A percentile compares a stretch with the other conserved stretches of the same genome.
These are phyloP conservation scores for Leishmania amazonensis DNA, from an alignment of 208 protist species.

Conservation along the genomic window DNA sequence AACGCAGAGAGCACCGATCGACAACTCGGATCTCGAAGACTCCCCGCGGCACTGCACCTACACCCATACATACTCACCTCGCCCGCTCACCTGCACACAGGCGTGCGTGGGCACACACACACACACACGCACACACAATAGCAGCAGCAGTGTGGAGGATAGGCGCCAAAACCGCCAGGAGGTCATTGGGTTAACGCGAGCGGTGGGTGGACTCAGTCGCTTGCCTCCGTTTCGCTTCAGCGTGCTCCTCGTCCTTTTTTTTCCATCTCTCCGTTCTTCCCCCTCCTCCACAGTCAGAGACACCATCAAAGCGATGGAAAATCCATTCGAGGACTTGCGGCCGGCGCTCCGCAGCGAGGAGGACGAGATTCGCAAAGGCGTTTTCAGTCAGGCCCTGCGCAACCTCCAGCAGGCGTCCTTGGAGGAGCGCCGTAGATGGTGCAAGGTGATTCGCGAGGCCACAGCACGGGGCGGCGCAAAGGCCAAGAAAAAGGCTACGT, in stretches of 20 bases:
- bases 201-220: background rate
- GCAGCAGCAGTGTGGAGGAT: background rate
- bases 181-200: background rate
- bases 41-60: background rate
- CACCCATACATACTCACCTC: background rate
- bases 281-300: background rate
- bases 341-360: slow-evolving; percentile 77
- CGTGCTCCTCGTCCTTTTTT: background rate
- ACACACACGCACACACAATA: background rate
- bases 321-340: slow-evolving; percentile 67
- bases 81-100: background rate
- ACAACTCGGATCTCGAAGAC: background rate
- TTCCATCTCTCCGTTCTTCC: background rate
- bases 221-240: background rate
- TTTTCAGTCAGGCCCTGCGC: slow-evolving; percentile 73
- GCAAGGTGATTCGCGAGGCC: slow-evolving; percentile 58
- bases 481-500: background rate
- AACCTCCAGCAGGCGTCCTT: slow-evolving; percentile 38
- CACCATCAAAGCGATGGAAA: slow-evolving; percentile 24
- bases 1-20: background rate
- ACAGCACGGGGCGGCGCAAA: slow-evolving; percentile 20
- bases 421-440: slow-evolving; percentile 62
- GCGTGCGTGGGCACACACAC: background rate
- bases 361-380: slow-evolving; percentile 88
- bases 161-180: background rate